Conservation (phyloP, 2,329 filamentous ascomycete genomes). For the Colletotrichum limetticola region DNA sequence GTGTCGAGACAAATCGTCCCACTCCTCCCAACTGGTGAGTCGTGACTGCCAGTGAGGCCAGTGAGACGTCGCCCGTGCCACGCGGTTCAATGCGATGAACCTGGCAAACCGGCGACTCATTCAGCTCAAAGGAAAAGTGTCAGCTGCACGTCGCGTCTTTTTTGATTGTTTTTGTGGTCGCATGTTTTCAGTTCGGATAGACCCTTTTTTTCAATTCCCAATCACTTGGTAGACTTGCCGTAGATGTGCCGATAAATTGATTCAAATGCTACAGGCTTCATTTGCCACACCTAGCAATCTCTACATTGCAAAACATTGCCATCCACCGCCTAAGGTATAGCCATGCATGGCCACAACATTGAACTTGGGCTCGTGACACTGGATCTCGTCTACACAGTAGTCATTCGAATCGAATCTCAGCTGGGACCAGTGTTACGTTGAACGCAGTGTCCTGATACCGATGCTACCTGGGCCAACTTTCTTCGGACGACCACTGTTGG, state of each 20-base stretch:
- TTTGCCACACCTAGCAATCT: neutral
- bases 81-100: slow-evolving; percentile 30
- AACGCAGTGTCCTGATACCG: neutral
- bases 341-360: neutral
- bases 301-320: neutral
- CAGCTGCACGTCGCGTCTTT: neutral
- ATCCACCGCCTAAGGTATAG: neutral
- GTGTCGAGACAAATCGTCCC: slow-evolving; percentile 17
- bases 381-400: neutral
- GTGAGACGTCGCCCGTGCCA: slow-evolving; percentile 29
- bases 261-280: neutral
- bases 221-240: neutral
- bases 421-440: neutral
- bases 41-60: neutral
- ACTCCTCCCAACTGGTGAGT: neutral
- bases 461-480: neutral
- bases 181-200: neutral
- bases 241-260: neutral
- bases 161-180: neutral
- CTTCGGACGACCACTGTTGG: neutral
- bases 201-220: neutral
- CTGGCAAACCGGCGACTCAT: neutral
- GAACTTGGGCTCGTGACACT: neutral
- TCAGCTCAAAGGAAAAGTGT: neutral
- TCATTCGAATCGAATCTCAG: neutral